A percentile compares a stretch with the other conserved stretches of the same genome.
Conservation (phyloP, 2,329 filamentous ascomycete species). For the Fusarium tupiense region DNA sequence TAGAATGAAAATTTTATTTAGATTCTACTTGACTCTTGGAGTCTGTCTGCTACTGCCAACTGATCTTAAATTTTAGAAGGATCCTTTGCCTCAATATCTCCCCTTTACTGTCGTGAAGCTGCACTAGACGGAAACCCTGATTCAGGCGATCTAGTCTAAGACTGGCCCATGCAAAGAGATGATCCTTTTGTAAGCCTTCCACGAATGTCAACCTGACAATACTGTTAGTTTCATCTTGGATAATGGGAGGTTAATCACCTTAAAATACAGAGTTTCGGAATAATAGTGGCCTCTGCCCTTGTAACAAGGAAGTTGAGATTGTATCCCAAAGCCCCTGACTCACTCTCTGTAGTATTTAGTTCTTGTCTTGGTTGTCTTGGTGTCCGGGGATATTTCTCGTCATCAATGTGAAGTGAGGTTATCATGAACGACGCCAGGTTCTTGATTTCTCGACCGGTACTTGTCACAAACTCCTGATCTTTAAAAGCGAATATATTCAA, state of each 20-base stretch:
- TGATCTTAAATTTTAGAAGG: accelerated
- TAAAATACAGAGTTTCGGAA: neutral
- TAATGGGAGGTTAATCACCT: accelerated
- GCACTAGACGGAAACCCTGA: neutral
- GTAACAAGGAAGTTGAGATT: accelerated
- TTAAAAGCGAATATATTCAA: neutral
- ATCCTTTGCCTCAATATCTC: neutral
- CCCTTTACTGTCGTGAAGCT: neutral
- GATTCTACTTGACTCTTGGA: accelerated
- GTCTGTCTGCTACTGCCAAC: accelerated
- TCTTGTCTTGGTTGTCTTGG: neutral
- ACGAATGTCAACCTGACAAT: neutral
- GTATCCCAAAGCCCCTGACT: neutral
- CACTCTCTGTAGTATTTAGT: neutral
- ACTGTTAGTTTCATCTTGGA: accelerated
- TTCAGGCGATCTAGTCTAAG: neutral
- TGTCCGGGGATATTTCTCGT: accelerated
- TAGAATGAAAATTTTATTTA: neutral
- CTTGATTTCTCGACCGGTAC: accelerated
- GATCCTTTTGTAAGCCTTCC: accelerated
- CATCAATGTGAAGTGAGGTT: neutral
- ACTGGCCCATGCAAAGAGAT: neutral
- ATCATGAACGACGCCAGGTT: neutral
- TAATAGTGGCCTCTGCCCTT: neutral
- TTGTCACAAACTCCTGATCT: accelerated